A percentile compares a stretch with the other conserved stretches of the same genome.
phyloP scores from a whole-genome alignment of 768 basidiomycete species.

The Kwoniella sp. region DNA sequence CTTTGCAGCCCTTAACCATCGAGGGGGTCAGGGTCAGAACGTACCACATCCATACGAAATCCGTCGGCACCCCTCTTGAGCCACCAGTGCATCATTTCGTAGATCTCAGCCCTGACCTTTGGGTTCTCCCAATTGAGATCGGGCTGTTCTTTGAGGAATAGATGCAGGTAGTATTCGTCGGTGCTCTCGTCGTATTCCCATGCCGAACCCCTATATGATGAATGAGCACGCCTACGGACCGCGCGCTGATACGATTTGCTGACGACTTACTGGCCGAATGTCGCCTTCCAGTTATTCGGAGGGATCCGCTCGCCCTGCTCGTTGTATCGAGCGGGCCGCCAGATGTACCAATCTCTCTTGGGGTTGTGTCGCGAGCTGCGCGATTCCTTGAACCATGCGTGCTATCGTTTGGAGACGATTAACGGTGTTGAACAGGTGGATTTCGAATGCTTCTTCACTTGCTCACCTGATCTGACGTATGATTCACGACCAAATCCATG shows the following conservation, averaged over 20 bases:
- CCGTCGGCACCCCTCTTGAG: conserved; percentile 72
- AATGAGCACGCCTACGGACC: conserved; percentile 25
- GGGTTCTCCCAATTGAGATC: conserved; percentile 69
- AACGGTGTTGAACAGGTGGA: no score
- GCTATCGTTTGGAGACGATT: no score
- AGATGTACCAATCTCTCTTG: conserved; percentile 75
- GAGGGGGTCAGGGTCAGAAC: background rate
- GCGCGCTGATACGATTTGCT: background rate
- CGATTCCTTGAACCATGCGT: conserved; percentile 71
- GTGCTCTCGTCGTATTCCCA: conserved; percentile 71
- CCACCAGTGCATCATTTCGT: conserved; percentile 72
- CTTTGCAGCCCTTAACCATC: no score
- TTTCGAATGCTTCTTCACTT: no score
- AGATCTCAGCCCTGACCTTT: conserved; percentile 58
- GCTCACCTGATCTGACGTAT: conserved; percentile 60
- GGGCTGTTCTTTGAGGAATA: conserved; percentile 54
- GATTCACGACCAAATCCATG: conserved; percentile 77
- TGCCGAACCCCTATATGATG: conserved; percentile 61
- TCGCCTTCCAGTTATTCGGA: conserved; percentile 73
- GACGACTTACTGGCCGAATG: no score
- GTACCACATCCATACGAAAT: conserved; percentile 58
- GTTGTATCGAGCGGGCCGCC: conserved; percentile 66
- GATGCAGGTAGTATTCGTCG: conserved; percentile 72
- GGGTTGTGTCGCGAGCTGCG: conserved; percentile 61
- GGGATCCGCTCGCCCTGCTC: conserved; percentile 63